Base-by-base conservation (phyloP, 164 flowering plant genomes). In the Cinnamomum micranthum region DNA sequence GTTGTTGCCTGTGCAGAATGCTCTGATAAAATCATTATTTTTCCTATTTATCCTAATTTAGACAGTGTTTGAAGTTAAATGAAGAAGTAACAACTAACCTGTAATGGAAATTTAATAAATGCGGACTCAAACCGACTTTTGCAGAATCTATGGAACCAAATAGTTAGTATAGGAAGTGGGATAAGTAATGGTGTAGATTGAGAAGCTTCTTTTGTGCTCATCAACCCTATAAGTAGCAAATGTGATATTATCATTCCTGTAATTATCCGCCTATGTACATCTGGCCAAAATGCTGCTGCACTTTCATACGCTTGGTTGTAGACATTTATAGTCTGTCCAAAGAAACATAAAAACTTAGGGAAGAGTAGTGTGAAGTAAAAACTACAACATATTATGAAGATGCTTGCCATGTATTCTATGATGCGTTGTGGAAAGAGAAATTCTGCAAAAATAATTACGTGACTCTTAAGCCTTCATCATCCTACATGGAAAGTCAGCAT, bases 231-330 rank as follows among this genome's bases (percentile, higher is more conserved):
- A 6, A 92, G 76, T 19, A 89, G 86, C 35, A 92, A 75, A 68
- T 92, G 97, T 7, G 97, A 90, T 73, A 92, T 85, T n/a, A 92
- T 71, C 74, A 92, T 75, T 24, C 86, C 93, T 50, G 70, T 33
- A 35, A 92, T 74, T 14, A 92, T 85, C 55, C 97, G 92, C 23
- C 84, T 80, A 80, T 92, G 97, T 59, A 92, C 91, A 79, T 90
- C 92, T n/a, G 94, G 97, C 97, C 97, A 92, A 79, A 89, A 92
- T 78, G 93, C 87, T 28, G 93, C 97, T 66, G 82, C 93, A 79
- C 97, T 92, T 77, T 92, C 97, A 68, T 92, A 92, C 75, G 85
- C 81, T 75, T 89, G 97, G 73, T 90, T 85, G 84, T 92, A 92
- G 6, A 92, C 97, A 82, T 92, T 92, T 80, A 92, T 92, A 47